Evolutionary conservation across 345 rosid genomes (phyloP), one percentile per base, ranked within the genome.

Genomic region (Rhodomyrtus tomentosa): DNA sequence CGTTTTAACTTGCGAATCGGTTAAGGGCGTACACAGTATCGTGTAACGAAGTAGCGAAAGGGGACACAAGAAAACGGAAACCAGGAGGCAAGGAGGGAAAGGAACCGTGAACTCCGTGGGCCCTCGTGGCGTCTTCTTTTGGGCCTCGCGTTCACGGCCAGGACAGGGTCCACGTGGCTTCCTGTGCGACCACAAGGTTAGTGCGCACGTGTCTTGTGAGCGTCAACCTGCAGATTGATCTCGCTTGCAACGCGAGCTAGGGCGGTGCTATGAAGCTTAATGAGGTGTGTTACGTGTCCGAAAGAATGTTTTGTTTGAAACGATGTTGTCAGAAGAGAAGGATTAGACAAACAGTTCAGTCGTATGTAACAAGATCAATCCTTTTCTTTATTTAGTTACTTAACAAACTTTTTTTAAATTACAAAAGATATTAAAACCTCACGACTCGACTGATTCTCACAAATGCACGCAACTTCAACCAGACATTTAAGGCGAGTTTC

Each of bases 351-450:
- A n/a, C n/a, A n/a, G n/a, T n/a, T n/a, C n/a, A n/a, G n/a, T n/a
- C n/a, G n/a, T n/a, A n/a, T n/a, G n/a, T n/a, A n/a, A n/a, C n/a
- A n/a, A n/a, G n/a, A n/a, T n/a, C 5, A 14, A 16, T 58, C 16
- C 21, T 3, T 6, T 16, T 52, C 32, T 16, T 29, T 14, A 29
- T 32, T 15, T 62, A 16, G 21, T 18, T 62, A 62, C 40, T 29
- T 8, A 3, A 29, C 10, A 7, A 7, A 27, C 16, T 1, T 21
- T 6, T 59, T 7, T 29, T 58, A 29, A 6, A 29, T 59, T 18
- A 15, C 0, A 0, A 15, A 21, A 0, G 13, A 59, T 29, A 14
- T 32, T 32, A 10, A 0, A 29, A 15, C 1, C 5, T 32, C 16
- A 29, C 0, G 0, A 15, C 5, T 29, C 1, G 22, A 32, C 1